Percentiles rank a stretch among this genome's conserved stretches.
phyloP scores from a whole-genome alignment of 108 stramenopile species.

The Cyclotella baltica region DNA sequence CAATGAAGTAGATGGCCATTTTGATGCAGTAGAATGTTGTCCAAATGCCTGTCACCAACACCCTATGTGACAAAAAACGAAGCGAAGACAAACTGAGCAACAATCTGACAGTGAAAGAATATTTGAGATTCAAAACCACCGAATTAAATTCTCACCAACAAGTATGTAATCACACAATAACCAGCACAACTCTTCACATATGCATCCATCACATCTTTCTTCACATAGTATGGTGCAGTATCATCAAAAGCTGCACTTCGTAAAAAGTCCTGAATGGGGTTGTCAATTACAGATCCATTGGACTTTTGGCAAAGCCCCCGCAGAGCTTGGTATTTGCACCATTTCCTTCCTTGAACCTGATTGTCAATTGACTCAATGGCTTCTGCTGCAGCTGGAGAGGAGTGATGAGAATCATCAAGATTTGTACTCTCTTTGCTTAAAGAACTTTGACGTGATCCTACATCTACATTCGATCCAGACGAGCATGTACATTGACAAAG shows the following conservation, averaged over 20 bases:
- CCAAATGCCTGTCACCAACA: conserved; percentile 89
- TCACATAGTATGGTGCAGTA: conserved; percentile 73
- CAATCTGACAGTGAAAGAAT: neutral
- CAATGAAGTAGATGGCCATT: conserved; percentile 88
- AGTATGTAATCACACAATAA: conserved; percentile 97
- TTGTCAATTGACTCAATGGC: conserved; percentile 9
- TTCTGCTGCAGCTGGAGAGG: conserved; percentile 15
- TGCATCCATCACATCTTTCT: conserved; percentile 84
- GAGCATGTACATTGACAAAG: conserved; percentile 66
- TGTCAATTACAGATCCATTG: conserved; percentile 49
- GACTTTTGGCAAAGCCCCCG: conserved; percentile 53
- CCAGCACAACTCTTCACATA: conserved; percentile 98
- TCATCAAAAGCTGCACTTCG: conserved; percentile 72
- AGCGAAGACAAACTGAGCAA: neutral
- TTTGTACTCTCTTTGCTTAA: conserved; percentile 29
- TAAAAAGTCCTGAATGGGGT: conserved; percentile 88
- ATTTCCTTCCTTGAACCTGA: conserved; percentile 26
- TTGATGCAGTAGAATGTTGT: conserved; percentile 86
- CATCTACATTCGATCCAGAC: conserved; percentile 57
- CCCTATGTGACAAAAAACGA: conserved; percentile 42
- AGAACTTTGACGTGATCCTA: conserved; percentile 33
- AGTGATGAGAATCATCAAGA: conserved; percentile 5
- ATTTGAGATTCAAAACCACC: neutral
- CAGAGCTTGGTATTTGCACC: conserved; percentile 79
- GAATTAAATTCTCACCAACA: conserved; percentile 61